phyloP scores from a whole-genome alignment of 352 stramenopile species.

The Pythium brassicae region DNA sequence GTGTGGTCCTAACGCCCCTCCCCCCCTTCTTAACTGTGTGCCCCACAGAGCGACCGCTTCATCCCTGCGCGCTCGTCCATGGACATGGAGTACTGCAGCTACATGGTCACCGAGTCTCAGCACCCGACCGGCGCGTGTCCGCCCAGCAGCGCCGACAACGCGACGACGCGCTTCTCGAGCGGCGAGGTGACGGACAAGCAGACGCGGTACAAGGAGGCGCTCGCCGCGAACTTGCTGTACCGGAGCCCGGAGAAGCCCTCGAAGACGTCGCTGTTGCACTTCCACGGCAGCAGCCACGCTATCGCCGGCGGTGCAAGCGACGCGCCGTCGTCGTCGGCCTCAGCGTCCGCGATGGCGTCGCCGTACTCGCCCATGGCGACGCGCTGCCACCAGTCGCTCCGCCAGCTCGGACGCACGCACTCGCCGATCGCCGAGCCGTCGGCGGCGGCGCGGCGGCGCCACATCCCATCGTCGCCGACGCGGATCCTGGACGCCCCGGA shows the following conservation, averaged over 20 bases:
- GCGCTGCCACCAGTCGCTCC: constrained; percentile 15
- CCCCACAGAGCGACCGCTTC: constrained; percentile 34
- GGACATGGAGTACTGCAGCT: constrained; percentile 45
- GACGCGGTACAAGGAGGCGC: constrained; percentile 24
- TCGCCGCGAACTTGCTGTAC: constrained; percentile 32
- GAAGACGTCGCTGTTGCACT: constrained; percentile 22
- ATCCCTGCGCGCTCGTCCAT: constrained; percentile 33
- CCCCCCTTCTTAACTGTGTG: not conserved
- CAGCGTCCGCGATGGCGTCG: not conserved
- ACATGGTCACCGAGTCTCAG: constrained; percentile 21
- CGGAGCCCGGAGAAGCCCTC: constrained; percentile 10
- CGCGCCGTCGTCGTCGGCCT: not conserved
- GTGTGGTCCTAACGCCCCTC: no score
- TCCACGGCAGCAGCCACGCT: constrained; percentile 19
- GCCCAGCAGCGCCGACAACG: not conserved
- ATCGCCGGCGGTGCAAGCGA: constrained; percentile 5
- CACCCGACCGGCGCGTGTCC: not conserved
- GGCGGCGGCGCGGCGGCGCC: constrained; percentile 8
- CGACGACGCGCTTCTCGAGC: not conserved
- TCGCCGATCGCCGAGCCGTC: not conserved
- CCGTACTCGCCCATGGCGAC: not conserved
- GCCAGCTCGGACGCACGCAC: constrained; percentile 5
- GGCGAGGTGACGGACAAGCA: constrained; percentile 23
- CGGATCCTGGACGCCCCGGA: constrained; percentile 95
- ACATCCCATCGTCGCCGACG: constrained; percentile 33